Base-by-base conservation (phyloP, 805 yeast species). In the Cyberlindnera nakhonratchasimensis region DNA sequence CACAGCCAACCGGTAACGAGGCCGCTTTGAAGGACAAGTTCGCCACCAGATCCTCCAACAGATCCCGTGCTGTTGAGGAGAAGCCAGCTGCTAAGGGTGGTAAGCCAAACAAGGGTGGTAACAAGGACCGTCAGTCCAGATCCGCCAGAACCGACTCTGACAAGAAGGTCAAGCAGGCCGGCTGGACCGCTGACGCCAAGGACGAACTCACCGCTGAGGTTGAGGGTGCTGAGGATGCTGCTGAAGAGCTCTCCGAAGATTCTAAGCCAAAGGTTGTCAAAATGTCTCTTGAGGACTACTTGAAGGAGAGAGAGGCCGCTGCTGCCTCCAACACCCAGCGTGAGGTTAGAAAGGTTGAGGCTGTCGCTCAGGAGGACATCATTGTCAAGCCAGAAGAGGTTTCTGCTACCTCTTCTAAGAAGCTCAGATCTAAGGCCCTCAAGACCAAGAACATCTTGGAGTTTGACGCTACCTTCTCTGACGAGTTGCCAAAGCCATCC, bases 261-360 rank as follows among this genome's bases (percentile, higher is more conserved):
- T 68, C 65, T 49, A 70, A 62, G 50, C 74, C 70, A 45, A 74
- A 74, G 52, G 75, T 73, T 51, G 75, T 69, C 47, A 71, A 70
- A 59, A 80, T 79, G 73, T 83, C 96, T 46, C 80, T 86, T 61
- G 88, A 82, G 59, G 95, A 89, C 61, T 91, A 86, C 83, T 79
- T 88, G 66, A 80, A 80, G 59, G 88, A 83, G 69, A 66, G 72
- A 62, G 65, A 71, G 61, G 61, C 69, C 48, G 82, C 80, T 55
- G 82, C 80, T 54, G 81, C 80, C 54, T 79, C 74, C 61, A 72
- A 66, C 58, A 47, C 70, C 29, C 48, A 52, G 34, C 56, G 59
- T 47, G 62, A 70, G 53, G 62, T 64, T 52, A 61, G 70, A 55
- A 60, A 65, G 52, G 59, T 56, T 51, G 64, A 61, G 50, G 64